A percentile compares a stretch with the other conserved stretches of the same genome.
These are phyloP conservation scores for Pseudodiploospora longispora DNA, from an alignment of 2,329 filamentous ascomycete species.

Conservation along the genomic window DNA sequence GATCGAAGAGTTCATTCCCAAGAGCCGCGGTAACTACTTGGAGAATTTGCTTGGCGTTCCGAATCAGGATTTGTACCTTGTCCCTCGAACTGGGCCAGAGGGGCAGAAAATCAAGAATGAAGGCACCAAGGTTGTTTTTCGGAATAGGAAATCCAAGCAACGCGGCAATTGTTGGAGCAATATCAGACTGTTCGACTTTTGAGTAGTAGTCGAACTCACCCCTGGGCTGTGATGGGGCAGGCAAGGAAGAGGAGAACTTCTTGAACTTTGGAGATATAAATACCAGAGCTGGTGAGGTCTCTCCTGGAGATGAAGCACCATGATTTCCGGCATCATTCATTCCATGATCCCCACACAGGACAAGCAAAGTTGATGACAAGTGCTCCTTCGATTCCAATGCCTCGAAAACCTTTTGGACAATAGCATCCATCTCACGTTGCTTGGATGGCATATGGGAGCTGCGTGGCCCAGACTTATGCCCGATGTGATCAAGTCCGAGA, in stretches of 20 bases:
- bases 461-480: slow-evolving; percentile 85
- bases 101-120: slow-evolving; percentile 69
- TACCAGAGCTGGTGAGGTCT: slow-evolving; percentile 86
- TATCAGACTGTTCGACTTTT: slow-evolving; percentile 85
- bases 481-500: slow-evolving; percentile 91
- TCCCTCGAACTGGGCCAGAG: slow-evolving; percentile 57
- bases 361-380: slow-evolving; percentile 69
- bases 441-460: slow-evolving; percentile 90
- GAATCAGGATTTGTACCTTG: slow-evolving; percentile 58
- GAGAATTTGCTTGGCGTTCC: slow-evolving; percentile 75
- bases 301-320: slow-evolving; percentile 84
- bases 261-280: slow-evolving; percentile 83
- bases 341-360: slow-evolving; percentile 91
- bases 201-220: slow-evolving; percentile 78
- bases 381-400: slow-evolving; percentile 65
- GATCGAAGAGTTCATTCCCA: slow-evolving; percentile 36
- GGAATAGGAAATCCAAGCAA: slow-evolving; percentile 83
- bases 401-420: slow-evolving; percentile 67
- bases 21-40: slow-evolving; percentile 70
- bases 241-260: slow-evolving; percentile 35
- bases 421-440: slow-evolving; percentile 84
- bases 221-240: slow-evolving; percentile 49
- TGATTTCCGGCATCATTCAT: slow-evolving; percentile 99
- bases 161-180: slow-evolving; percentile 81
- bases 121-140: slow-evolving; percentile 80